Evolutionary conservation across 192 early-diverging fungal species (phyloP), one percentile per base, ranked within the genome.

Genomic region (Backusella parvicylindrica): DNA sequence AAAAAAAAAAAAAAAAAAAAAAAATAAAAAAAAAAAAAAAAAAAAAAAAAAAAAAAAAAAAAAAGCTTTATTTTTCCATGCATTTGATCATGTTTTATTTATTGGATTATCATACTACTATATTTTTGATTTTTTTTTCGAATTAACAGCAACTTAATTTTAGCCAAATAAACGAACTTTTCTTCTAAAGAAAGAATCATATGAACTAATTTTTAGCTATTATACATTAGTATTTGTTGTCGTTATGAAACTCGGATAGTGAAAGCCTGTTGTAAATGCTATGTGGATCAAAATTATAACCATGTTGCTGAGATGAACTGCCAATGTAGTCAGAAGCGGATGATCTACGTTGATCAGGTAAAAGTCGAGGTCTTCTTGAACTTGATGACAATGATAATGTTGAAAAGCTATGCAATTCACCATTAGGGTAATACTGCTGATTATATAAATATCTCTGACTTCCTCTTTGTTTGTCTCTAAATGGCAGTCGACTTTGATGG

Each of bases 241-340:
- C 9, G 28, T 28, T 60, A 5, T 12, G 53, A 28, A 60, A 60
- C 28, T 60, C 53, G 11, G 53, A 60, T 60, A 60, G 28, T 3
- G 53, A 60, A 60, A 60, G 26, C 8, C 53, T 60, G 53, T 13
- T 36, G 35, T 68, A 68, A 13, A 9, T 38, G 8, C n/a, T n/a
- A 21, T 23, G 66, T 68, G n/a, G 66, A 37, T 68, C 33, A 21
- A 36, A 21, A 13, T 21, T 11, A 21, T 60, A 8, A 1, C 11
- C 53, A 26, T 60, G 28, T 13, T 60, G 53, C 12, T 28, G 11
- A 28, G 23, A 60, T 60, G 26, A 12, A 28, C 38, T 23, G 12
- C 32, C 35, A 36, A 33, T 23, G 23, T 68, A 68, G 9, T 68
- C 66, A 38, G 66, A 68, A 68, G 33, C 66, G 23, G 66, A 68